A percentile compares a stretch with the other conserved stretches of the same genome.
Conservation (phyloP, 805 yeast genomes). For the Saccharomycopsis babjevae region DNA sequence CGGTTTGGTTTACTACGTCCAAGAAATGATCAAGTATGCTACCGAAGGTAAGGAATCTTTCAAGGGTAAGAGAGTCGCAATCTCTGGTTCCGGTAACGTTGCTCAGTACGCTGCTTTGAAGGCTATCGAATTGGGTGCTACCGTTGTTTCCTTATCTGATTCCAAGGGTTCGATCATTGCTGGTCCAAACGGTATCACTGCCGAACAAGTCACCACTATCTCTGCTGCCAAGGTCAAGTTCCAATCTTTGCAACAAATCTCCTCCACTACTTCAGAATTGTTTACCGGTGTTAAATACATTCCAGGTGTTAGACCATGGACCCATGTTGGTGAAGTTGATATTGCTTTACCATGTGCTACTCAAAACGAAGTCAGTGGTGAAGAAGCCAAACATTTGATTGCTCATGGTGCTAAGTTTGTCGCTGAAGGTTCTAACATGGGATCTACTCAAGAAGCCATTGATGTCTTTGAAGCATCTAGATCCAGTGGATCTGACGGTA, state of each 20-base stretch:
- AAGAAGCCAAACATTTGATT: conserved; percentile 89
- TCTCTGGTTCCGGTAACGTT: conserved; percentile 98
- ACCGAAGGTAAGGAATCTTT: conserved; percentile 82
- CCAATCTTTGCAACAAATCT: conserved; percentile 62
- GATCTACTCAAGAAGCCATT: conserved; percentile 95
- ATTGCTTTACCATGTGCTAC: conserved; percentile 98
- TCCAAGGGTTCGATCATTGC: conserved; percentile 83
- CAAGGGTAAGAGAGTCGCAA: conserved; percentile 88
- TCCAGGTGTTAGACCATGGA: conserved; percentile 96
- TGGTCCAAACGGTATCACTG: conserved; percentile 64
- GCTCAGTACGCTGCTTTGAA: conserved; percentile 98
- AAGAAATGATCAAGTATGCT: conserved; percentile 94
- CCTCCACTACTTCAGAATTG: conserved; percentile 43
- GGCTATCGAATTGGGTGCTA: conserved; percentile 94
- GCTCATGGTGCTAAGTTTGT: conserved; percentile 86
- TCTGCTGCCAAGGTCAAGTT: conserved; percentile 71
- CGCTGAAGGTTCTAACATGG: conserved; percentile 99
- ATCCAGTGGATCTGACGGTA: conserved; percentile 35
- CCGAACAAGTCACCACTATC: conserved; percentile 68
- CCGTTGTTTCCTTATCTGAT: conserved; percentile 88
- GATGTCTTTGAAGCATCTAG: conserved; percentile 85
- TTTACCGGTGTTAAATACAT: conserved; percentile 56
- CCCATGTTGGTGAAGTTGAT: conserved; percentile 81
- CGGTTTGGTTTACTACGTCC: conserved; percentile 94
- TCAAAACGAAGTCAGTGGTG: conserved; percentile 95